Evolutionary conservation across 768 basidiomycete genomes (phyloP).

Genomic region (Ramaria sp.): DNA sequence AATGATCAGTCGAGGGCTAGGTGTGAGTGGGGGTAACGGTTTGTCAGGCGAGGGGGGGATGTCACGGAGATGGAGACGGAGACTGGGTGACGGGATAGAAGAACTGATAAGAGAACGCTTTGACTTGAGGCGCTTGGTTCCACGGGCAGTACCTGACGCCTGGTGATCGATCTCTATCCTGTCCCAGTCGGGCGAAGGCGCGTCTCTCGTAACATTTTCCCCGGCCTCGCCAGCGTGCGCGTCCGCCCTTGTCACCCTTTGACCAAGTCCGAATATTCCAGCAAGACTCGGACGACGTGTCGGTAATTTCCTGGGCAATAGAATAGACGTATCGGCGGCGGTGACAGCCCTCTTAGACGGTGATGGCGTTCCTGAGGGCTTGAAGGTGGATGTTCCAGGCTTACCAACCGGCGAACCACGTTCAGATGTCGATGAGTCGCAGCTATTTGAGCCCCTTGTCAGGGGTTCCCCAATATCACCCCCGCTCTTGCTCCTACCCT

Average conservation of each 20-base stretch:
- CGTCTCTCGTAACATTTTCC: not conserved
- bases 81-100: not conserved
- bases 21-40: not conserved
- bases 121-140: not conserved
- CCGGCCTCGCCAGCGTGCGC: not conserved
- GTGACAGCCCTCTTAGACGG: slow-evolving; percentile 1
- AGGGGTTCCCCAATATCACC: not conserved
- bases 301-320: not conserved
- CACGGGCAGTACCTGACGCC: not conserved
- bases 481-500: not conserved
- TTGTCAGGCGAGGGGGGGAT: not conserved
- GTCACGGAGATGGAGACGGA: not conserved
- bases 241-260: not conserved
- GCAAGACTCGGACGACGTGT: slow-evolving; percentile 3
- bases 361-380: not conserved
- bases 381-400: not conserved
- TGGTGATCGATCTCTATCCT: not conserved
- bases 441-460: not conserved
- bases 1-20: not conserved
- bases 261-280: slow-evolving; percentile 4
- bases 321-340: not conserved
- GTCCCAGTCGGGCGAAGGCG: slow-evolving; percentile 3
- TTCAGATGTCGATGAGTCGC: not conserved
- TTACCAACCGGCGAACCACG: not conserved
- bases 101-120: not conserved